Evolutionary conservation across 768 basidiomycete genomes (phyloP).

Genomic region (Infundibulicybe gibba): DNA sequence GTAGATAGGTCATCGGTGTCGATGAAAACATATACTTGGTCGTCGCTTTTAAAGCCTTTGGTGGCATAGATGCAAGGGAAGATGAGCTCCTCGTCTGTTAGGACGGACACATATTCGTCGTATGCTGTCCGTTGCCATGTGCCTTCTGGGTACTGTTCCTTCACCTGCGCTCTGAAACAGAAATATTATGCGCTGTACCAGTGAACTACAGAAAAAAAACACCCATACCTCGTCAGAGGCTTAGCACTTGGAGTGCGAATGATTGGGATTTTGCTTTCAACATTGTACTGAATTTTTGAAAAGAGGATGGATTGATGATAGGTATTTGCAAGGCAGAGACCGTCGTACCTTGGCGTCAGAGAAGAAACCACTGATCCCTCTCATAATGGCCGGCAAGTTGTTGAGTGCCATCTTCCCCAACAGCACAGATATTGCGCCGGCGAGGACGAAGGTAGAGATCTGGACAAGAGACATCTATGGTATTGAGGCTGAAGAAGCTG

Average conservation of each 20-base stretch:
- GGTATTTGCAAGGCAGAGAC: not conserved
- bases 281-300: not conserved
- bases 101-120: slow-evolving; percentile 12
- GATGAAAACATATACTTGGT: slow-evolving; percentile 15
- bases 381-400: not conserved
- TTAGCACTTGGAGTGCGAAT: not conserved
- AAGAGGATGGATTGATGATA: no score
- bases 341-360: no score
- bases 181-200: not conserved
- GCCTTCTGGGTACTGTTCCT: slow-evolving; percentile 9
- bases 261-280: slow-evolving; percentile 1
- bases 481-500: no score
- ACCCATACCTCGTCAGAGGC: slow-evolving; percentile 14
- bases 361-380: not conserved
- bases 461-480: not conserved
- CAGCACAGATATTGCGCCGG: not conserved
- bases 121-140: slow-evolving; percentile 17
- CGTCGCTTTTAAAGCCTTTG: slow-evolving; percentile 16
- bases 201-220: not conserved
- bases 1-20: slow-evolving; percentile 16
- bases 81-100: slow-evolving; percentile 14
- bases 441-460: not conserved
- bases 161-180: slow-evolving; percentile 7
- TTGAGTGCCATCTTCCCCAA: not conserved
- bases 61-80: slow-evolving; percentile 19